Evolutionary conservation across 2,329 filamentous ascomycete genomes (phyloP), one percentile per base, ranked within the genome.

Genomic region (Fusarium sp.): DNA sequence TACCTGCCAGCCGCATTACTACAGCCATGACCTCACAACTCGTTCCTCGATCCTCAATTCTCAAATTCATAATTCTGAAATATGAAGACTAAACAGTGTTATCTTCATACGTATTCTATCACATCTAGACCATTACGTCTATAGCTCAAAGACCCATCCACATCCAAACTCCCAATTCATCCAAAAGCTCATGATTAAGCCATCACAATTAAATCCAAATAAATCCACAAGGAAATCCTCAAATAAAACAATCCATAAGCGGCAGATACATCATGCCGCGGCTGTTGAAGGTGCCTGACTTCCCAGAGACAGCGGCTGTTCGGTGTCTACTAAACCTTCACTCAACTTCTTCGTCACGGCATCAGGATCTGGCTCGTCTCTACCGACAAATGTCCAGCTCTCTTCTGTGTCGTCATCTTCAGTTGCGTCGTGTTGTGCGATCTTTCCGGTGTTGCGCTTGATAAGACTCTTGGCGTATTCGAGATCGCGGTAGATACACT

Each of bases 401-500:
- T 97, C 93, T 65, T 92, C 91, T 15, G 91, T 89, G 31, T 90
- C 81, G 15, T 86, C 81, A 49, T 88, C 84, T 38, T 87, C 84
- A 20, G 81, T 83, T 53, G 74, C 78, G 65, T 78, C 80, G 61
- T 69, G 57, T 16, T 77, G 68, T 6, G 71, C 78, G 57, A 83
- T 90, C 79, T 87, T 88, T 66, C 82, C 83, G 3, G 82, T 80
- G 77, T 88, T 88, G 59, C 83, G 88, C 79, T 92, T 92, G 77
- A 97, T 92, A 43, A 98, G 84, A 18, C 91, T 91, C 79, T 89
- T 92, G 37, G 96, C 94, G 74, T 98, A 98, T 77, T 98, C 96
- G 57, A 98, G 86, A 77, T 98, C 95, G 41, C 96, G 92, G 77
- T 98, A 99, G 58, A 99, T 93, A 63, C 90, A 92, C 79, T 97